Evolutionary conservation across 768 basidiomycete species (phyloP).

Genomic region (Termitomyces titanicus): DNA sequence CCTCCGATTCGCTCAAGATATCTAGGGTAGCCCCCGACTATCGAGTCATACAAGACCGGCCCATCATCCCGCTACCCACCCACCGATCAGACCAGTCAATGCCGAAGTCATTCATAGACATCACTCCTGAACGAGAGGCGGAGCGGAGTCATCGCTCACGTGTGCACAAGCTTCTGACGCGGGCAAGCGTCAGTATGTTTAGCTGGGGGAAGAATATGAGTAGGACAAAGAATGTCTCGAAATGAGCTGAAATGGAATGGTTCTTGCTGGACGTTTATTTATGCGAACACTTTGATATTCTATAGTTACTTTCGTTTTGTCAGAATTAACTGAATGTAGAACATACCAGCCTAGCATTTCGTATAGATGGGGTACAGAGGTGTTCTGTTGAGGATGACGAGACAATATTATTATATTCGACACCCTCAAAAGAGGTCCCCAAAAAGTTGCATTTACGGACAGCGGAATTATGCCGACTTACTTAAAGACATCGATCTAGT

Average conservation of each 20-base stretch:
- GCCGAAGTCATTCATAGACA: constrained; percentile 35
- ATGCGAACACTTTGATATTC: neutral
- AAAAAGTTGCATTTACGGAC: neutral
- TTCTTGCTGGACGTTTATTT: neutral
- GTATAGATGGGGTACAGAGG: neutral
- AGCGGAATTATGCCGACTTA: neutral
- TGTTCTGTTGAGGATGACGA: neutral
- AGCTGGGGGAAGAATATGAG: constrained; percentile 16
- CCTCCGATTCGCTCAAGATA: neutral
- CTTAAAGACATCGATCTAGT: too few species aligned
- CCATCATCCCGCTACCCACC: neutral
- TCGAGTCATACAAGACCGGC: constrained; percentile 8
- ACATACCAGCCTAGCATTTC: neutral
- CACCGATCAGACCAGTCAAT: neutral
- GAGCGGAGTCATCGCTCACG: constrained; percentile 1
- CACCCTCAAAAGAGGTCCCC: neutral
- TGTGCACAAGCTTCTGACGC: constrained; percentile 15
- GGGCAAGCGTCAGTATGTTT: constrained; percentile 16
- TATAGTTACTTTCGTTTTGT: constrained; percentile 11
- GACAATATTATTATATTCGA: too few species aligned
- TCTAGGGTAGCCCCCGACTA: constrained; percentile 12
- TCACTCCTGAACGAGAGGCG: constrained; percentile 26
- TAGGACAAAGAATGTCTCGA: constrained; percentile 6
- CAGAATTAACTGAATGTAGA: neutral
- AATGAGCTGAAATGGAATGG: neutral